A percentile compares a stretch with the other conserved stretches of the same genome.
These are phyloP conservation scores for Emmonsiellopsis sp. DNA, from an alignment of 2,329 filamentous ascomycete genomes.

Conservation along the genomic window DNA sequence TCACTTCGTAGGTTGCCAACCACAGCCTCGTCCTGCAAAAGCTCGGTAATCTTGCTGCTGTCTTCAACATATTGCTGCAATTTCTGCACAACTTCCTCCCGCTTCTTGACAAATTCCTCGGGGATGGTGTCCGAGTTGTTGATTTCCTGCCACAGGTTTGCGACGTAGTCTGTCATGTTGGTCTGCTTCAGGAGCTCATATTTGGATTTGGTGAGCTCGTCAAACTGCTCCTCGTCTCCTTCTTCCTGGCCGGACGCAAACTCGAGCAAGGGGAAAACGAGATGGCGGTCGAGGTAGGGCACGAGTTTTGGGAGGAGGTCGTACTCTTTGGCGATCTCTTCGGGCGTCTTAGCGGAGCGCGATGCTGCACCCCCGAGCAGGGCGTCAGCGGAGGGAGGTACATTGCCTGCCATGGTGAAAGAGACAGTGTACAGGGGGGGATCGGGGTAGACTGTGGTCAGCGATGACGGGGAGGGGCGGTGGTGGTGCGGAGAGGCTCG, in stretches of 20 bases:
- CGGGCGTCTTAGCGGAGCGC: slow-evolving; percentile 32
- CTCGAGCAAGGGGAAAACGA: slow-evolving; percentile 93
- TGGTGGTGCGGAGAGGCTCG: not conserved
- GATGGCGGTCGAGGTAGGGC: slow-evolving; percentile 84
- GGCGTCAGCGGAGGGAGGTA: slow-evolving; percentile 39
- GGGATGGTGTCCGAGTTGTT: slow-evolving; percentile 69
- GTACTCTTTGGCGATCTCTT: slow-evolving; percentile 58
- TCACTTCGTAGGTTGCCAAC: slow-evolving; percentile 85
- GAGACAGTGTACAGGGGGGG: slow-evolving; percentile 3
- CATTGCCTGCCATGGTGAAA: slow-evolving; percentile 43
- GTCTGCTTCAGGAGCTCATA: slow-evolving; percentile 92
- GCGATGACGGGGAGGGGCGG: slow-evolving; percentile 11
- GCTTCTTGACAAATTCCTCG: slow-evolving; percentile 77
- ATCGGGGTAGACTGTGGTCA: slow-evolving; percentile 7
- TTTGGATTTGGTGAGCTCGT: slow-evolving; percentile 73
- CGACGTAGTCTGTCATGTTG: slow-evolving; percentile 98
- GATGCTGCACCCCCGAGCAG: slow-evolving; percentile 40
- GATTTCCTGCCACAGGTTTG: slow-evolving; percentile 81
- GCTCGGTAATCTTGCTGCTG: slow-evolving; percentile 76
- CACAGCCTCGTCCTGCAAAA: slow-evolving; percentile 81
- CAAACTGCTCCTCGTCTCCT: slow-evolving; percentile 52
- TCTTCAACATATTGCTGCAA: slow-evolving; percentile 78
- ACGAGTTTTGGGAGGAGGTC: slow-evolving; percentile 83
- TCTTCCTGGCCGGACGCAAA: slow-evolving; percentile 77
- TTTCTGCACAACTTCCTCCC: slow-evolving; percentile 75